These are phyloP conservation scores for Rhizopogon sp. DNA, from an alignment of 768 basidiomycete species.

Conservation along the genomic window DNA sequence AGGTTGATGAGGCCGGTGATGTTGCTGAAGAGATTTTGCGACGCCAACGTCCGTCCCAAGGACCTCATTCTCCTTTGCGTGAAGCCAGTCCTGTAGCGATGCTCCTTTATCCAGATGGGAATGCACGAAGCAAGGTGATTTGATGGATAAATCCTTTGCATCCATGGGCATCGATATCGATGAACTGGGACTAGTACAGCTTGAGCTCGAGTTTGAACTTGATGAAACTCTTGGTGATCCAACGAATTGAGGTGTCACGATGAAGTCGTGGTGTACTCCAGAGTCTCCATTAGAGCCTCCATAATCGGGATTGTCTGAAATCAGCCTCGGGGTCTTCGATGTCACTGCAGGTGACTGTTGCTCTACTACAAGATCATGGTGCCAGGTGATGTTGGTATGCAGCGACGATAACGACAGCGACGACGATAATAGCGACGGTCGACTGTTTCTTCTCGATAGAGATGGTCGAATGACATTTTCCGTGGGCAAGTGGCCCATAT, in stretches of 20 bases:
- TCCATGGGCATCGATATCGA: conserved; percentile 24
- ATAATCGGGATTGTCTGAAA: conserved; percentile 1
- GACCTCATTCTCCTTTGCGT: conserved; percentile 25
- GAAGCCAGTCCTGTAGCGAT: conserved; percentile 73
- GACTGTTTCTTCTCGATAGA: conserved; percentile 30
- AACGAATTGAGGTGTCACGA: conserved; percentile 12
- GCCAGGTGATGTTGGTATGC: conserved; percentile 30
- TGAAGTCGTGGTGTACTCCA: conserved; percentile 10
- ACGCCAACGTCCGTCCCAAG: conserved; percentile 39
- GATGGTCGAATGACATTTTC: conserved; percentile 29
- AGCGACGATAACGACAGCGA: conserved; percentile 19
- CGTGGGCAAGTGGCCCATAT: conserved; percentile 8
- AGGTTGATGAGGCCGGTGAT: conserved; percentile 7
- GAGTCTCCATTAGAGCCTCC: too few species aligned
- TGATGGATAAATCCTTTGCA: conserved; percentile 15
- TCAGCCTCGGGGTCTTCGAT: conserved; percentile 14
- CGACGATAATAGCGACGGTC: conserved; percentile 20
- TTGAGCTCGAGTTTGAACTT: conserved; percentile 22
- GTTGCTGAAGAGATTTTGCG: conserved; percentile 41
- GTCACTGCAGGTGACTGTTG: conserved; percentile 16
- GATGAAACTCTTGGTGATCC: conserved; percentile 10
- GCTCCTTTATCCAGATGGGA: conserved; percentile 83
- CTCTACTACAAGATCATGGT: conserved; percentile 32
- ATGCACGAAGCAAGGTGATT: conserved; percentile 91
- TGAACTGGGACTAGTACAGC: conserved; percentile 12